Conservation (phyloP, 2,329 filamentous ascomycete species). For the Fusarium napiforme region DNA sequence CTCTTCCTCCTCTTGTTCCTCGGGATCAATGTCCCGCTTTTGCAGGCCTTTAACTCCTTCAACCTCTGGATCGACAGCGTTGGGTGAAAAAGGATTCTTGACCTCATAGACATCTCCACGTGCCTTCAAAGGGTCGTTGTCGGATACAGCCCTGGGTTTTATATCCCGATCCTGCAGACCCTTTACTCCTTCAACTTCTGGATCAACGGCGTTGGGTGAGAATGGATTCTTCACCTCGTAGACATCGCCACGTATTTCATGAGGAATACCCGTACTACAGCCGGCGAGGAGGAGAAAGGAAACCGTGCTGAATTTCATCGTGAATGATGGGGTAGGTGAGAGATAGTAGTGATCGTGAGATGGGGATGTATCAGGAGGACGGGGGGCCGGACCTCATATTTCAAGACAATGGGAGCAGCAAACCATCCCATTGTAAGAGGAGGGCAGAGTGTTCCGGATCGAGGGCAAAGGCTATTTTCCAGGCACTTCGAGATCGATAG, state of each 20-base stretch:
- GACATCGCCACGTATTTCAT: constrained; percentile 11
- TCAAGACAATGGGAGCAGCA: constrained; percentile 21
- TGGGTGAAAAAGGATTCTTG: background rate
- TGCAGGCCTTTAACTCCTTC: background rate
- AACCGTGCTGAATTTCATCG: constrained; percentile 40
- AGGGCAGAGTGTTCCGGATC: constrained; percentile 19
- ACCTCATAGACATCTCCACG: constrained; percentile 2
- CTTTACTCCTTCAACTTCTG: background rate
- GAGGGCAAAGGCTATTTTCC: constrained; percentile 9
- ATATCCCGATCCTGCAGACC: background rate
- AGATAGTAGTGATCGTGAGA: background rate
- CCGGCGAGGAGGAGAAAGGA: constrained; percentile 28
- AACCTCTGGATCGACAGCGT: constrained; percentile 8
- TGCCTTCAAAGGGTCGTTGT: background rate
- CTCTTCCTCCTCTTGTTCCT: constrained; percentile 6
- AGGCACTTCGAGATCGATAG: constrained; percentile 24
- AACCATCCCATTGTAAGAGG: background rate
- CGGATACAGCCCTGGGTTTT: background rate
- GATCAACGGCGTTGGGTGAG: background rate
- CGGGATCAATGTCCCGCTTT: background rate
- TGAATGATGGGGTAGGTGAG: background rate
- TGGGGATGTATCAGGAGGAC: background rate
- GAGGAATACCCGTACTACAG: constrained; percentile 26
- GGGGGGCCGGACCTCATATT: constrained; percentile 25
- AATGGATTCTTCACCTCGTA: constrained; percentile 10